Evolutionary conservation across 2,329 filamentous ascomycete species (phyloP).

Genomic region (Aspergillus jensenii): DNA sequence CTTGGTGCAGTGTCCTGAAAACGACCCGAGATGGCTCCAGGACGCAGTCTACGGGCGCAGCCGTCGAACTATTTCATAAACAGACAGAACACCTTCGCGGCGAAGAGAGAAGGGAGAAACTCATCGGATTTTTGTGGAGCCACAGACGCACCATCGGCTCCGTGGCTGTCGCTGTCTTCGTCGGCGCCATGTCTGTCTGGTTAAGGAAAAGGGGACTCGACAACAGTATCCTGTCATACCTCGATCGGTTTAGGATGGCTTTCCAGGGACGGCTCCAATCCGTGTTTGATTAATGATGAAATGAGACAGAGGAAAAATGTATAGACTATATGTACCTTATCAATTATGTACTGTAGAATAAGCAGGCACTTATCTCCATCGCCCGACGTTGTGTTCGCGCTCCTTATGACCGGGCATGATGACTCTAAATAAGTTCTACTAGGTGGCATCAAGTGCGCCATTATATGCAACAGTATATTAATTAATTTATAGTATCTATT

Average conservation of each 20-base stretch:
- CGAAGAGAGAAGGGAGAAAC: constrained; percentile 58
- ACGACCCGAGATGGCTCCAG: constrained; percentile 63
- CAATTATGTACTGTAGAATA: background rate
- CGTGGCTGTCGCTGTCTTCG: constrained; percentile 63
- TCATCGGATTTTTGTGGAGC: constrained; percentile 55
- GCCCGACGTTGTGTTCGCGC: background rate
- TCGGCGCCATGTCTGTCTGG: constrained; percentile 69
- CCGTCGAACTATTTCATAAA: constrained; percentile 64
- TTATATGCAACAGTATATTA: background rate
- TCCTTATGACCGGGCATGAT: background rate
- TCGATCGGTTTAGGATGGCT: constrained; percentile 26
- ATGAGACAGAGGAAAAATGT: background rate
- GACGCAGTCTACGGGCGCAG: constrained; percentile 64
- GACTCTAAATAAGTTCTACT: background rate
- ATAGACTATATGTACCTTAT: background rate
- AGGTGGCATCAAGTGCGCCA: background rate
- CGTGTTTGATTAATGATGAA: background rate
- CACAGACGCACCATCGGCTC: constrained; percentile 66
- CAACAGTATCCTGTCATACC: constrained; percentile 32
- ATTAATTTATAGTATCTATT: background rate
- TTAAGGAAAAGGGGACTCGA: constrained; percentile 52
- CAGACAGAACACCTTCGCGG: constrained; percentile 73
- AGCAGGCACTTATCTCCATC: background rate
- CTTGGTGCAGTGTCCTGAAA: constrained; percentile 77
- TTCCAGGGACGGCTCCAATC: constrained; percentile 21